These are phyloP conservation scores for Rhodotorula graminis DNA, from an alignment of 768 basidiomycete species.

Conservation along the genomic window DNA sequence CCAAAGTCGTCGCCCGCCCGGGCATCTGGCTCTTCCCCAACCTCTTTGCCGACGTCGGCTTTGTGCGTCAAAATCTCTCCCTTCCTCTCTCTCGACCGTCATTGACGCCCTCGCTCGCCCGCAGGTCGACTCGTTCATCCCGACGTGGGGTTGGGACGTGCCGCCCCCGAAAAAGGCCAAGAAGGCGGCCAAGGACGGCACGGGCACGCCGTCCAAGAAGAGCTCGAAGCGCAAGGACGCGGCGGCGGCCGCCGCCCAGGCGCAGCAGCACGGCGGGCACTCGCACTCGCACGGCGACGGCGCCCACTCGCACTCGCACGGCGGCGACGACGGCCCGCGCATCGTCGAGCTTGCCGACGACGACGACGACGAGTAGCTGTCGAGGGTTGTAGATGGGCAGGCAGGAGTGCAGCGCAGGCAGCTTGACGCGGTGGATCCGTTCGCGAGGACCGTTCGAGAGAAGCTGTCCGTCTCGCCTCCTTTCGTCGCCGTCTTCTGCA, in stretches of 20 bases:
- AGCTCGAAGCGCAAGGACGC: not conserved
- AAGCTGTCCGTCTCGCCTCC: no score
- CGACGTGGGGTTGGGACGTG: slow-evolving; percentile 93
- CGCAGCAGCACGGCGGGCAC: not conserved
- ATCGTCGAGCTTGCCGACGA: slow-evolving; percentile 1
- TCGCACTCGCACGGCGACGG: not conserved
- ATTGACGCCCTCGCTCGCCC: slow-evolving; percentile 63
- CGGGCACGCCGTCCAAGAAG: not conserved
- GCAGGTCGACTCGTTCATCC: slow-evolving; percentile 94
- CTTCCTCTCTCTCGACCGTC: slow-evolving; percentile 42
- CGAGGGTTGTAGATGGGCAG: not conserved
- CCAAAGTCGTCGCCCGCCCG: slow-evolving; percentile 74
- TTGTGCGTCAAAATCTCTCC: slow-evolving; percentile 59
- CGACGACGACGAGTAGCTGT: slow-evolving; percentile 2
- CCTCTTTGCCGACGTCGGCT: slow-evolving; percentile 95
- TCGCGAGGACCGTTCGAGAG: no score
- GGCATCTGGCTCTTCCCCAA: slow-evolving; percentile 99
- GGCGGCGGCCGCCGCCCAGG: not conserved
- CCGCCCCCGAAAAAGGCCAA: slow-evolving; percentile 57
- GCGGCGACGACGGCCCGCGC: not conserved
- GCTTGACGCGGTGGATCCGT: not conserved
- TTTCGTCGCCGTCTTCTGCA: no score
- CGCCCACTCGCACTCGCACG: not conserved
- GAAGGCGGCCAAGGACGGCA: not conserved
- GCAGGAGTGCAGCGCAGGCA: no score